phyloP scores from a whole-genome alignment of 2,329 filamentous ascomycete genomes.

The Sphaerostilbella broomeana region DNA sequence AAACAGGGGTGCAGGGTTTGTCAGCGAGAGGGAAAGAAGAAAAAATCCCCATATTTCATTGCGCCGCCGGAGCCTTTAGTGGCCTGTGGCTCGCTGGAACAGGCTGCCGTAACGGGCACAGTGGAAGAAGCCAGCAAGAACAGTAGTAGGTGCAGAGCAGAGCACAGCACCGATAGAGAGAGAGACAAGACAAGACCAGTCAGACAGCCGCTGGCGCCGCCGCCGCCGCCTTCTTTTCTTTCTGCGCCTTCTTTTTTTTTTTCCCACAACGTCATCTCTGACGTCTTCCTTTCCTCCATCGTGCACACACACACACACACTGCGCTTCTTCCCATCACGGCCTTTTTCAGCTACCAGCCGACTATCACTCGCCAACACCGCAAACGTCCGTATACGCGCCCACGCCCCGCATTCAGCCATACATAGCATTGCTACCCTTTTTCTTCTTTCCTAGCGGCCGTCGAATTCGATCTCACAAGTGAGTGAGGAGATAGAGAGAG shows the following conservation, averaged over 20 bases:
- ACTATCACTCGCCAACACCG: no score
- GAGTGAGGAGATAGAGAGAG: no score
- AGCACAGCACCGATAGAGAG: constrained; percentile 13
- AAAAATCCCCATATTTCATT: constrained; percentile 14
- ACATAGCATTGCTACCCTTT: no score
- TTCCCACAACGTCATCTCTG: constrained; percentile 41
- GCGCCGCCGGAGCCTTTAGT: constrained; percentile 18
- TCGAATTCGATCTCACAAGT: no score
- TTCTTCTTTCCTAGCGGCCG: no score
- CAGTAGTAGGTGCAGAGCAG: no score
- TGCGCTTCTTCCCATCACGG: constrained; percentile 29
- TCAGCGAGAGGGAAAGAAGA: no score
- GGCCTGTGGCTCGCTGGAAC: constrained; percentile 9
- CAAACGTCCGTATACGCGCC: constrained; percentile 11
- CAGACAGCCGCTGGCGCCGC: constrained; percentile 16
- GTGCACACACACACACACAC: no score
- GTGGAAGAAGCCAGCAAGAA: no score
- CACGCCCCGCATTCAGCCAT: constrained; percentile 1
- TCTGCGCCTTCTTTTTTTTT: constrained; percentile 32
- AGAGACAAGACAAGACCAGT: constrained; percentile 9
- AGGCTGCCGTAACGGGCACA: no score
- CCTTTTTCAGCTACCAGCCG: constrained; percentile 24
- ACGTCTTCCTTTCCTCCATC: constrained; percentile 36
- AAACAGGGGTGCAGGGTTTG: constrained; percentile 6
- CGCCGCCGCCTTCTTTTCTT: constrained; percentile 25